Evolutionary conservation across 2,329 filamentous ascomycete genomes (phyloP), one percentile per base, ranked within the genome.

Genomic region (Colletotrichum viniferum): DNA sequence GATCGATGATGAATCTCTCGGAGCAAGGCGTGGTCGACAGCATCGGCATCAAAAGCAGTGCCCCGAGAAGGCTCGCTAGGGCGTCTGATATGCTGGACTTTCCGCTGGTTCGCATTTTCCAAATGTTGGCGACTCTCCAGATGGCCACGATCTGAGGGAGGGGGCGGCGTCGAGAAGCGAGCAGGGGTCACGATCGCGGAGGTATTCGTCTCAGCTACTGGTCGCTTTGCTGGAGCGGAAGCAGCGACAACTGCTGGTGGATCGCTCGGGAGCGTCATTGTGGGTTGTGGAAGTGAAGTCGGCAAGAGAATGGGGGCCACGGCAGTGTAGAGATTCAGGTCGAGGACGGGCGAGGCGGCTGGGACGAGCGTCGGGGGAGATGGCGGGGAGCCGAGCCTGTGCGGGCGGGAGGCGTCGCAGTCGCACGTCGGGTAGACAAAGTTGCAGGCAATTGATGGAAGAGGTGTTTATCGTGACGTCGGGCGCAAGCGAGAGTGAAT

Each of bases 1-100:
- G 88, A 85, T 36, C 85, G 85, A 74, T 87, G 86, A 74, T 87
- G 86, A n/a, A 90, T 80, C 77, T 91, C 90, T 76, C 88, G 85
- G 16, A 89, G 83, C 65, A 91, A 80, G 30, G 89, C 89, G 75
- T 84, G 85, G 71, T 90, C 87, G 56, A 91, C 84, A 5, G 85
- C 86, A 62, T 90, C 88, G 26, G 87, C 80, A 77, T 91, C 89
- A 52, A 91, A 81, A 4, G 81, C 83, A 28, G 81, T 82, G n/a
- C 80, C 77, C 24, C 83, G 84, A 16, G 82, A 77, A 48, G 81
- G 79, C 71, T 87, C 86, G 52, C 82, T 83, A 55, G 81, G 80
- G 69, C 85, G 82, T 38, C 80, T 78, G 32, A 81, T 80, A 75
- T 82, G 84, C 32, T 86, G 84, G 16, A 82, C 70, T 68, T 77